Conservation (phyloP, 1,284 basidiomycete genomes). For the Uromyces viciae-fabae region DNA sequence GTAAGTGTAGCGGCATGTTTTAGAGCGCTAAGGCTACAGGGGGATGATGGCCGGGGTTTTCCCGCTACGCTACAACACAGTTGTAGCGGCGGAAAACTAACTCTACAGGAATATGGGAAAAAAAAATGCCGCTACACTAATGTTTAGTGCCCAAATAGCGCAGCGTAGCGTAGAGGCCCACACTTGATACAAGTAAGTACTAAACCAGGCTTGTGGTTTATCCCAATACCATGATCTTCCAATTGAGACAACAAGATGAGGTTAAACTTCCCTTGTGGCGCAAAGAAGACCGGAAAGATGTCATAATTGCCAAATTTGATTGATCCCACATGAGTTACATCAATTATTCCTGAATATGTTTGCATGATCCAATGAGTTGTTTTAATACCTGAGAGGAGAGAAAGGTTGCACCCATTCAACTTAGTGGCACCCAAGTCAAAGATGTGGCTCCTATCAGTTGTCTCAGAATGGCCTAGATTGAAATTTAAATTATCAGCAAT, state of each 20-base stretch:
- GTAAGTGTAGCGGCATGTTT: too few relatives aligned
- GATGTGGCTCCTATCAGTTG: background rate
- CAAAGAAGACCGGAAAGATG: background rate
- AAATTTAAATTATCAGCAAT: background rate
- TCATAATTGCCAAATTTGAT: background rate
- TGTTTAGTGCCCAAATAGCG: too few relatives aligned
- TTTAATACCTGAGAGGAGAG: background rate
- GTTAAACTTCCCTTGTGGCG: background rate
- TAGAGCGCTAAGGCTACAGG: too few relatives aligned
- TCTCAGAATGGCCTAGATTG: too few relatives aligned
- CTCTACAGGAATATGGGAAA: too few relatives aligned
- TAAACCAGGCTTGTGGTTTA: background rate
- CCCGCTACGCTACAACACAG: too few relatives aligned
- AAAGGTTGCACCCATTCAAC: background rate
- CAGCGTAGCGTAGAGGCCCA: too few relatives aligned
- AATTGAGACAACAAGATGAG: background rate
- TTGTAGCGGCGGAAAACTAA: too few relatives aligned
- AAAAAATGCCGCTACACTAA: too few relatives aligned
- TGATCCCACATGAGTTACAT: background rate
- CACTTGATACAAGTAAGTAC: background rate
- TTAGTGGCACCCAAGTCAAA: background rate
- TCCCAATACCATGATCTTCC: background rate
- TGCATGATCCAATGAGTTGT: background rate
- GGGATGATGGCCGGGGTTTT: too few relatives aligned
- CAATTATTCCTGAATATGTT: background rate